phyloP scores from a whole-genome alignment of 192 early-diverging fungal species.

The Mycoemilia scoparia region DNA sequence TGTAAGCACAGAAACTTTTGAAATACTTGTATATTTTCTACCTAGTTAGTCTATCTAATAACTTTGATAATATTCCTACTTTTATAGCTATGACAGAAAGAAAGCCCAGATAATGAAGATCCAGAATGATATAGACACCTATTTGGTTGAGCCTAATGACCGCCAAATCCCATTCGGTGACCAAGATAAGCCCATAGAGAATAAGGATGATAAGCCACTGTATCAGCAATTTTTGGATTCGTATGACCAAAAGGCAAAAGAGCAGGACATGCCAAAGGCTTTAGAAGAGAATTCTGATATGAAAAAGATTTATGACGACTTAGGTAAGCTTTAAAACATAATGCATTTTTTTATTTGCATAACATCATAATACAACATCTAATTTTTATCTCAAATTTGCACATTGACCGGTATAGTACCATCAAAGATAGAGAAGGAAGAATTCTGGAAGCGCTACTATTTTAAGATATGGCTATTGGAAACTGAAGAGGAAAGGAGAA shows the following conservation, averaged over 20 bases:
- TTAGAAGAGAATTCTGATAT: conserved; percentile 5
- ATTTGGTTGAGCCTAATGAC: conserved; percentile 9
- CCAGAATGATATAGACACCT: conserved; percentile 14
- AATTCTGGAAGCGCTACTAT: conserved; percentile 25
- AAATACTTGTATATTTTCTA: no score
- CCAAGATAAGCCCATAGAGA: not conserved
- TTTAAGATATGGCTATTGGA: conserved; percentile 20
- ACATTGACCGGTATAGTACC: no score
- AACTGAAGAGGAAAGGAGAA: conserved; percentile 17
- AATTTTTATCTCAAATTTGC: no score
- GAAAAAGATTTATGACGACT: conserved; percentile 4
- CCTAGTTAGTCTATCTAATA: no score
- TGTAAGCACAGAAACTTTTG: no score
- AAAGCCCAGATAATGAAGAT: conserved; percentile 22
- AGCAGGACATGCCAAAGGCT: conserved; percentile 2
- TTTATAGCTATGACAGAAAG: conserved; percentile 22
- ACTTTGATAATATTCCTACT: no score
- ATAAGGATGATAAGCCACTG: not conserved
- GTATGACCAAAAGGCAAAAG: conserved; percentile 1
- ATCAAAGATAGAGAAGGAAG: conserved; percentile 4
- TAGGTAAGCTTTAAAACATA: no score
- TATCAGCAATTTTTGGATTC: conserved; percentile 6
- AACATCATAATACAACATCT: no score
- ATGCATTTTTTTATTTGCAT: no score
- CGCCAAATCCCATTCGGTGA: not conserved